These are phyloP conservation scores for Tanacetum coccineum DNA, from an alignment of 129 eudicot species.

Conservation along the genomic window DNA sequence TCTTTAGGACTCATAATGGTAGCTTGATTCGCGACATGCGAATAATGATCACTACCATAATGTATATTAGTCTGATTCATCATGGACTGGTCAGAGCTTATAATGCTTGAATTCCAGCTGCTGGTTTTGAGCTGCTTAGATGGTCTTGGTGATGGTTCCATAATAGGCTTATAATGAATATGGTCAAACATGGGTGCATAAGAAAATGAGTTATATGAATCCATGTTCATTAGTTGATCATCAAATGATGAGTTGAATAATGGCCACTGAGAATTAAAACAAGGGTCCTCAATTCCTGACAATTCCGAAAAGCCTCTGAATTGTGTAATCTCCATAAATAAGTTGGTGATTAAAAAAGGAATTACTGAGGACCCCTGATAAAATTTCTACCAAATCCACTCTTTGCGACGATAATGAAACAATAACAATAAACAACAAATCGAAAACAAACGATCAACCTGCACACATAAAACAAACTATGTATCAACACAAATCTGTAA, in stretches of 20 bases:
- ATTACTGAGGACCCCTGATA: slow-evolving; percentile 14
- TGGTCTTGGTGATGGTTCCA: slow-evolving; percentile 42
- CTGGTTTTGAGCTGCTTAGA: slow-evolving; percentile 44
- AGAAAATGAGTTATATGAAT: slow-evolving; percentile 11
- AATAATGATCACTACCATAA: not conserved
- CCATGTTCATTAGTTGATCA: slow-evolving; percentile 40
- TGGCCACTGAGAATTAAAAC: slow-evolving; percentile 51
- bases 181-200: slow-evolving; percentile 20
- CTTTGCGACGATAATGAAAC: slow-evolving; percentile 1
- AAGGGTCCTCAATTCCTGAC: slow-evolving; percentile 65
- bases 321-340: slow-evolving; percentile 54
- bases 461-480: not conserved
- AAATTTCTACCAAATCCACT: slow-evolving; percentile 2
- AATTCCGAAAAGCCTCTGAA: slow-evolving; percentile 45
- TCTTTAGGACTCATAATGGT: slow-evolving; percentile 37
- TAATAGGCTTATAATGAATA: slow-evolving; percentile 13
- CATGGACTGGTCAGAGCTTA: slow-evolving; percentile 26
- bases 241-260: slow-evolving; percentile 36
- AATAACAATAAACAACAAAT: not conserved
- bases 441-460: slow-evolving; percentile 2
- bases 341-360: not conserved
- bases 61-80: slow-evolving; percentile 29
- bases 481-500: not conserved
- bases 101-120: slow-evolving; percentile 33
- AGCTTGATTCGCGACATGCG: slow-evolving; percentile 6